These are phyloP conservation scores for Cryptosporidium sp. DNA, from an alignment of 169 alveolate species.

Conservation along the genomic window DNA sequence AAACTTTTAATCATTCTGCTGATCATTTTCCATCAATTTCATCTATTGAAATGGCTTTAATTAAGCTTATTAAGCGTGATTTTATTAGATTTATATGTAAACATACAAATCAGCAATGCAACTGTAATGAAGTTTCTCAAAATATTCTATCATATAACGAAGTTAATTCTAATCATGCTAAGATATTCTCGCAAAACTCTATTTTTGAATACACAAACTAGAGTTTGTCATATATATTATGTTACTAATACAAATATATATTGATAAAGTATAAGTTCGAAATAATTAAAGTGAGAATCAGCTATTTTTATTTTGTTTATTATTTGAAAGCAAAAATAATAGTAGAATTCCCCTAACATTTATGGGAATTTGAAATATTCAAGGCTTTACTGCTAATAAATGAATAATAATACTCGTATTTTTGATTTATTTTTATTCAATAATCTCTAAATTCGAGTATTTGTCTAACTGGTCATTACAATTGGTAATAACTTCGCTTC, in stretches of 20 bases:
- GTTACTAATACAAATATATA: background rate
- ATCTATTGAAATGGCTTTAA: conserved; percentile 25
- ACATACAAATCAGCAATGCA: conserved; percentile 7
- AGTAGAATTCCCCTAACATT: background rate
- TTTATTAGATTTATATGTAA: conserved; percentile 21
- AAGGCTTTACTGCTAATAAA: background rate
- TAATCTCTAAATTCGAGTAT: too few relatives aligned
- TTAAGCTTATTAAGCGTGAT: conserved; percentile 41
- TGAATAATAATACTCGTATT: background rate
- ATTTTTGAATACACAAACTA: conserved; percentile 10
- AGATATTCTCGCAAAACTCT: background rate
- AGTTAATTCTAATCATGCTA: background rate
- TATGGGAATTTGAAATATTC: too few relatives aligned
- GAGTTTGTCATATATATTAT: background rate
- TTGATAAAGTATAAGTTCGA: background rate
- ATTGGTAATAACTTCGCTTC: too few relatives aligned
- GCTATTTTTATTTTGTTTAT: too few relatives aligned
- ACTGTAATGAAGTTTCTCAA: background rate
- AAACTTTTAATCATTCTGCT: background rate
- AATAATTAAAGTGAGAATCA: background rate
- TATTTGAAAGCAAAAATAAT: too few relatives aligned
- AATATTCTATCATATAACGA: background rate
- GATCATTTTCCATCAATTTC: background rate
- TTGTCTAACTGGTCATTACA: too few relatives aligned
- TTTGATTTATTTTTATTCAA: too few relatives aligned